These are phyloP conservation scores for Boletus subcaerulescens DNA, from an alignment of 768 basidiomycete genomes.

Conservation along the genomic window DNA sequence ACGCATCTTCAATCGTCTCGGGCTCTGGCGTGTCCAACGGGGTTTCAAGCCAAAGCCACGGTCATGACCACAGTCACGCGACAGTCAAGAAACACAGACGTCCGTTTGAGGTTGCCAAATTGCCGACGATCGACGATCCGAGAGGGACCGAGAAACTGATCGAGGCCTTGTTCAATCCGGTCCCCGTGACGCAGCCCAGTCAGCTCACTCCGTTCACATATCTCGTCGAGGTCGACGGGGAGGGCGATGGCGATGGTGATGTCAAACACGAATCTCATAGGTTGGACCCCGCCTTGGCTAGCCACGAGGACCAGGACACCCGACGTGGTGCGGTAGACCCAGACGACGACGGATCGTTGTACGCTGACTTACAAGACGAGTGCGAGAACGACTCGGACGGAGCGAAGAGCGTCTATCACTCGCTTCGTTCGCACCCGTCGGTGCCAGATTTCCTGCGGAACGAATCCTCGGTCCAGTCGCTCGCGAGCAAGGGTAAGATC, in stretches of 20 bases:
- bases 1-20: slow-evolving; percentile 23
- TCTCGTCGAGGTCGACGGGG: slow-evolving; percentile 29
- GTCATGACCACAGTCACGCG: neutral
- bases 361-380: slow-evolving; percentile 20
- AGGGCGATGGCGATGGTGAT: slow-evolving; percentile 15
- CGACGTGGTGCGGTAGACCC: neutral
- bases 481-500: slow-evolving; percentile 5
- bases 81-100: slow-evolving; percentile 22
- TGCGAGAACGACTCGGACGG: slow-evolving; percentile 2
- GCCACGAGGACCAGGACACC: neutral
- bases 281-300: neutral
- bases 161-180: slow-evolving; percentile 78
- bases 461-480: slow-evolving; percentile 18
- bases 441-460: slow-evolving; percentile 22
- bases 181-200: slow-evolving; percentile 36
- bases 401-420: slow-evolving; percentile 29
- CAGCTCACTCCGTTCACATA: slow-evolving; percentile 37
- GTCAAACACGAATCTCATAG: slow-evolving; percentile 4
- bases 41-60: neutral
- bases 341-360: slow-evolving; percentile 22
- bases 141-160: slow-evolving; percentile 71
- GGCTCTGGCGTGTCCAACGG: slow-evolving; percentile 1
- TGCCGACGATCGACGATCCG: slow-evolving; percentile 55
- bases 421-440: slow-evolving; percentile 25
- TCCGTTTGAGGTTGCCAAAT: slow-evolving; percentile 32